These are phyloP conservation scores for Populus tremula DNA, from an alignment of 345 rosid species.

Conservation along the genomic window DNA sequence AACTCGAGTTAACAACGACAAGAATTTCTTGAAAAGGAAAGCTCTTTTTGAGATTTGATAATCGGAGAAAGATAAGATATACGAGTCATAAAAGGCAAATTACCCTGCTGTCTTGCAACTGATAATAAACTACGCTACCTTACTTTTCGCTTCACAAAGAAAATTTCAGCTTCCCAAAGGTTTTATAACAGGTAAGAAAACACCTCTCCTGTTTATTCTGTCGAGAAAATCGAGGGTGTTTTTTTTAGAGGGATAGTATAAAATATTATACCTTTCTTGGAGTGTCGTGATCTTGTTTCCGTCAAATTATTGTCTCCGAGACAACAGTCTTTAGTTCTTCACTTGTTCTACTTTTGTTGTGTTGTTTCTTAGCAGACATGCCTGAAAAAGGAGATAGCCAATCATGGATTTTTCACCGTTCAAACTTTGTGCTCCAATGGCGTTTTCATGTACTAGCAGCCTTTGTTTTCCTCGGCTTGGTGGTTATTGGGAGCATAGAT, in stretches of 20 bases:
- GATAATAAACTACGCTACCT: neutral
- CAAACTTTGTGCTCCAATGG: slow-evolving; percentile 58
- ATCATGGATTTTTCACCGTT: slow-evolving; percentile 12
- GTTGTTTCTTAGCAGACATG: slow-evolving; percentile 39
- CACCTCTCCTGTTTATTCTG: neutral
- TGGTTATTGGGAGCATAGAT: slow-evolving; percentile 72
- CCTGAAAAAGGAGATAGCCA: slow-evolving; percentile 49
- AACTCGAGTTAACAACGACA: too few species aligned
- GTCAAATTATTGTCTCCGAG: neutral
- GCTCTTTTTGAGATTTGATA: too few species aligned
- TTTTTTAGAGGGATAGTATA: neutral
- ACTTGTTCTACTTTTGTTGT: neutral
- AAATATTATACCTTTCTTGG: neutral
- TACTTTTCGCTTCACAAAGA: neutral
- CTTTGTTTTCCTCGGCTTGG: slow-evolving; percentile 55
- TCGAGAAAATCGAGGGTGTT: neutral
- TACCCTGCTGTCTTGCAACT: neutral
- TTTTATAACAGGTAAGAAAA: neutral
- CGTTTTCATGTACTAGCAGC: slow-evolving; percentile 62
- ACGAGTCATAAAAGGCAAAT: neutral
- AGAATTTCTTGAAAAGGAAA: too few species aligned
- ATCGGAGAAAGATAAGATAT: neutral
- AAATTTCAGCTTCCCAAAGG: neutral
- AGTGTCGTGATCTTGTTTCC: neutral
- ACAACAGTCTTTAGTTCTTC: neutral